Percentiles rank a stretch among this genome's conserved stretches.
Conservation (phyloP, 1,284 basidiomycete genomes). For the Boletus sp. region DNA sequence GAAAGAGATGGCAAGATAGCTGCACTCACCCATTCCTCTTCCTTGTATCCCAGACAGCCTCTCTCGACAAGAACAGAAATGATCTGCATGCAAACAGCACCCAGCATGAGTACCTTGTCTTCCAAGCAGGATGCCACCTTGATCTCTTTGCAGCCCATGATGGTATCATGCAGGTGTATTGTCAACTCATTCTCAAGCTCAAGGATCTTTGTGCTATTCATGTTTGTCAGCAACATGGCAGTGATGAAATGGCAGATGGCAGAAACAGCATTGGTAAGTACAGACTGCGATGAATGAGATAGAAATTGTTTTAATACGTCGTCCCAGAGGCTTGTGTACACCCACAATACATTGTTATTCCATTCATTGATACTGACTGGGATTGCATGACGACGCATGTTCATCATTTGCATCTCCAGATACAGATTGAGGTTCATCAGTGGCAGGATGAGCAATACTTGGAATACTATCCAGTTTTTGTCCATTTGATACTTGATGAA, state of each 20-base stretch:
- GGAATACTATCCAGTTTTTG: conserved; percentile 68
- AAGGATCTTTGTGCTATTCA: conserved; percentile 80
- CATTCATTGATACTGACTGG: not conserved
- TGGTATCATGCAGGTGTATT: conserved; percentile 71
- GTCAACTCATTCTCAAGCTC: conserved; percentile 89
- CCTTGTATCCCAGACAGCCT: conserved; percentile 84
- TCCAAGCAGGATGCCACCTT: conserved; percentile 80
- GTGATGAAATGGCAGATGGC: conserved; percentile 74
- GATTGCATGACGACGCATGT: conserved; percentile 49
- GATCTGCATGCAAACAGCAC: conserved; percentile 68
- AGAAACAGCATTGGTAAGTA: conserved; percentile 75
- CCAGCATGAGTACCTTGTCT: conserved; percentile 76
- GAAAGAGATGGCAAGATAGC: not conserved
- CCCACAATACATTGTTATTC: conserved; percentile 43
- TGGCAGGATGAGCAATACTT: conserved; percentile 79
- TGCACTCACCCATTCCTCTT: conserved; percentile 77
- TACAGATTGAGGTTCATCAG: conserved; percentile 91
- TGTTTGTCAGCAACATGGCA: conserved; percentile 71
- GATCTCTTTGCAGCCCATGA: conserved; percentile 80
- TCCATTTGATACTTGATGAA: conserved; percentile 95
- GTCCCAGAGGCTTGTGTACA: conserved; percentile 90
- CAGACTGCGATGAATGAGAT: conserved; percentile 77
- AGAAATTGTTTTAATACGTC: conserved; percentile 91
- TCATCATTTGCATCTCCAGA: conserved; percentile 87
- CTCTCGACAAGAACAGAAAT: conserved; percentile 80